Conservation (phyloP, 805 yeast genomes). For the Pichia rugopelliculosa region DNA sequence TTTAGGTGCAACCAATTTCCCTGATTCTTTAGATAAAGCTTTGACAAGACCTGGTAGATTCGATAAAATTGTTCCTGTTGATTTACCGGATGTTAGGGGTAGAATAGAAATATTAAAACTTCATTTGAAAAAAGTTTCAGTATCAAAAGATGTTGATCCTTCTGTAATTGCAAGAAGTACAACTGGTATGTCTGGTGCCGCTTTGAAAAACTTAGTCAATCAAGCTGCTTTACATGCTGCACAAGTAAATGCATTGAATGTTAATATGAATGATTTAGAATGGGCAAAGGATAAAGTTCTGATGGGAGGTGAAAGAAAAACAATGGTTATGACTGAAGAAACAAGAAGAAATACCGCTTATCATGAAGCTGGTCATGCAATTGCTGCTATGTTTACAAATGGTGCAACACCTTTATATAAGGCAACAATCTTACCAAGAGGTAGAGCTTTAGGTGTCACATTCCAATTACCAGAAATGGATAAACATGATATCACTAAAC, state of each 20-base stretch:
- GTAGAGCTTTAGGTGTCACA: conserved; percentile 92
- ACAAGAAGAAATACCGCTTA: conserved; percentile 90
- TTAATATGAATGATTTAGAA: conserved; percentile 86
- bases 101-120: conserved; percentile 86
- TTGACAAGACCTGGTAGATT: conserved; percentile 97
- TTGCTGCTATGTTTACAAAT: conserved; percentile 89
- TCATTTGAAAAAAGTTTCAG: conserved; percentile 86
- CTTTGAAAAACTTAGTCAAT: conserved; percentile 87
- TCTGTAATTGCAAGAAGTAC: conserved; percentile 92
- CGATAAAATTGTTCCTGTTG: conserved; percentile 92
- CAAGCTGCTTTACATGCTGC: conserved; percentile 98
- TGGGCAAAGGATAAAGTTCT: conserved; percentile 99
- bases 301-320: conserved; percentile 96
- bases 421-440: conserved; percentile 95
- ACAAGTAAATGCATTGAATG: conserved; percentile 82
- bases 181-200: conserved; percentile 98
- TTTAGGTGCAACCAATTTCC: conserved; percentile 98
- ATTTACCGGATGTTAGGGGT: conserved; percentile 96
- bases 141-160: conserved; percentile 80
- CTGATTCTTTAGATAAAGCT: conserved; percentile 94
- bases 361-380: conserved; percentile 99
- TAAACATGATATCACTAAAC: conserved; percentile 85
- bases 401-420: conserved; percentile 95
- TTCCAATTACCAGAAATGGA: conserved; percentile 98
- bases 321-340: conserved; percentile 96